These are phyloP conservation scores for Ilex aquifolium DNA, from an alignment of 257 asterid species.

Conservation along the genomic window DNA sequence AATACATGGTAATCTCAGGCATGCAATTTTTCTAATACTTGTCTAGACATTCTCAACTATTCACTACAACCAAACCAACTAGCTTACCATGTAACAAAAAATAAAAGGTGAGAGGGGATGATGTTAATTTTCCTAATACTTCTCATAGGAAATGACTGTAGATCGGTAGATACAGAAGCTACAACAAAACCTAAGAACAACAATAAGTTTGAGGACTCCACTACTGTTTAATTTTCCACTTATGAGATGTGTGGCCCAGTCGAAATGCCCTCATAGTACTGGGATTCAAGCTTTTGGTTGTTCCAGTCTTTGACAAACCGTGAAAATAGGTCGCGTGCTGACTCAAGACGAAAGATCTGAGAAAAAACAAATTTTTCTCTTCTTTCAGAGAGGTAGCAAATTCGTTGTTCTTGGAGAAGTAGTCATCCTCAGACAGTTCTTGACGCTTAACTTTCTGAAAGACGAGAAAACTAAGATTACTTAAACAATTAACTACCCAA, in stretches of 20 bases:
- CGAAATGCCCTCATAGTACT: conserved; percentile 77
- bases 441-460: conserved; percentile 50
- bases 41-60: too few relatives aligned
- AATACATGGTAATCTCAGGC: too few relatives aligned
- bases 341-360: conserved; percentile 74
- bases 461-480: not conserved
- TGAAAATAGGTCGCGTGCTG: conserved; percentile 54
- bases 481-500: not conserved
- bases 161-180: too few relatives aligned
- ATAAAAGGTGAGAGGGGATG: too few relatives aligned
- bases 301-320: conserved; percentile 79
- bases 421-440: conserved; percentile 68
- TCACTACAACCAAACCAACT: too few relatives aligned
- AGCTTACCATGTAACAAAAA: too few relatives aligned
- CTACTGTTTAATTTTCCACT: conserved; percentile 70
- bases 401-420: conserved; percentile 87
- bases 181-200: too few relatives aligned
- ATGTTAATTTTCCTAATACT: too few relatives aligned
- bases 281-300: conserved; percentile 47
- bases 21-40: too few relatives aligned
- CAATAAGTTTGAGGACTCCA: not conserved
- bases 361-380: conserved; percentile 56
- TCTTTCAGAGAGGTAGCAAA: conserved; percentile 85
- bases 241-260: conserved; percentile 76
- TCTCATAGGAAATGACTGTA: too few relatives aligned